Base-by-base conservation (phyloP, 2,329 filamentous ascomycete genomes). In the Fonsecaea pedrosoi region DNA sequence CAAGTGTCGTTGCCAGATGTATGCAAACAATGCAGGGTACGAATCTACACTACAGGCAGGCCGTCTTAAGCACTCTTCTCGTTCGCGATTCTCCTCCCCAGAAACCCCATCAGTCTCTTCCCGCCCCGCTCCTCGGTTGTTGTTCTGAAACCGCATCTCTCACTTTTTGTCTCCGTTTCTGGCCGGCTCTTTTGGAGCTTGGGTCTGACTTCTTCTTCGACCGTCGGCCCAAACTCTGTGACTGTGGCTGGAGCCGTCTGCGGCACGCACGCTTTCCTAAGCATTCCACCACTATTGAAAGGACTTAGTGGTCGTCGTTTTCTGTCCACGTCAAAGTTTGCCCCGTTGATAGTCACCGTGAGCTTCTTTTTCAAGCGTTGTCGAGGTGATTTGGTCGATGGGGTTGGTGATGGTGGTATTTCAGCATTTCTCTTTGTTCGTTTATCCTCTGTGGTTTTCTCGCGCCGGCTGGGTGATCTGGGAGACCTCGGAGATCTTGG, bases 241-340 rank as follows among this genome's bases (percentile, higher is more conserved):
- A 71, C 54, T 50, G 65, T 35, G 12, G 64, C 59, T 54, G 69
- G 68, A 3, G 62, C 68, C 21, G 64, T 67, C 15, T 58, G 64
- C 10, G 66, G 62, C n/a, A 62, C 18, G 37, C 21, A 57, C 18
- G 69, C 64, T 56, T 66, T 70, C 65, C 71, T 63, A 56, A 73
- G 68, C 55, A 71, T 54, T 12, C 71, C 71, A 34, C 67, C 66
- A 57, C 64, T 63, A 4, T 62, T 72, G 54, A 73, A 73, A 6
- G 71, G 70, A 48, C 71, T 73, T 38, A 70, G 45, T n/a, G 70
- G 69, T 15, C 66, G 55, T 38, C 56, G 62, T 53, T 48, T 67
- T 25, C 50, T 61, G 37, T 69, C 68, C 8, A 66, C 12, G 38
- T 71, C 62, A 21, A 69, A 69, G 18, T 69, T 54, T 5, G 65